Percentiles rank a stretch among this genome's conserved stretches.
These are phyloP conservation scores for Quercus engelmannii DNA, from an alignment of 306 rosid genomes.

Conservation along the genomic window DNA sequence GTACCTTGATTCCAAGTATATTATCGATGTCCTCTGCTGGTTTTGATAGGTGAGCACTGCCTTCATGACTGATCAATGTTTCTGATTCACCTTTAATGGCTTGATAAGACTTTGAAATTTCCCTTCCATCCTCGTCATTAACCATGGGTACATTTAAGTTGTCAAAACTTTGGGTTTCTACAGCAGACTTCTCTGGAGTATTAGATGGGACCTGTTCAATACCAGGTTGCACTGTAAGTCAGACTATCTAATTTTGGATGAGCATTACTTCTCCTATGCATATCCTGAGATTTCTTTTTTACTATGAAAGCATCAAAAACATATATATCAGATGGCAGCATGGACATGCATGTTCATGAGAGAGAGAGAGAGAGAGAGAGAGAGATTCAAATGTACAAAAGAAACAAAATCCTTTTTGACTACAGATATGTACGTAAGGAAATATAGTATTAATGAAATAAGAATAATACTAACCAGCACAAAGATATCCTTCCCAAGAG, in stretches of 20 bases:
- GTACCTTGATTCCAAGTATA: neutral
- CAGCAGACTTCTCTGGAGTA: neutral
- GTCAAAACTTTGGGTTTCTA: constrained; percentile 8
- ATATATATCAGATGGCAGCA: neutral
- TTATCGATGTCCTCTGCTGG: constrained; percentile 7
- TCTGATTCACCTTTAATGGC: constrained; percentile 1
- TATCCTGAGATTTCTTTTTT: neutral
- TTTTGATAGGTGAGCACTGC: neutral
- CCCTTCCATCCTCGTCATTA: constrained; percentile 1
- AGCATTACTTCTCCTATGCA: neutral
- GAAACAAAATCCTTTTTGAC: neutral
- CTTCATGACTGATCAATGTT: neutral
- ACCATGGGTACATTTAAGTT: neutral
- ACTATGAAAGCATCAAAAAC: neutral
- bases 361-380: neutral
- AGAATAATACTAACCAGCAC: no score
- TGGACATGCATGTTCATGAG: neutral
- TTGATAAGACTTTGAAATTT: neutral
- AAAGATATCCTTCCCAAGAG: no score
- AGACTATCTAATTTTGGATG: neutral
- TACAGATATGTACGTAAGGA: no score
- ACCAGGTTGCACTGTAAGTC: neutral
- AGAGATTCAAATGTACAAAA: neutral
- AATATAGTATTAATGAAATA: no score
- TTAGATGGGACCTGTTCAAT: constrained; percentile 21